Conservation (phyloP, 2,329 filamentous ascomycete genomes). For the Colletotrichum sp. region DNA sequence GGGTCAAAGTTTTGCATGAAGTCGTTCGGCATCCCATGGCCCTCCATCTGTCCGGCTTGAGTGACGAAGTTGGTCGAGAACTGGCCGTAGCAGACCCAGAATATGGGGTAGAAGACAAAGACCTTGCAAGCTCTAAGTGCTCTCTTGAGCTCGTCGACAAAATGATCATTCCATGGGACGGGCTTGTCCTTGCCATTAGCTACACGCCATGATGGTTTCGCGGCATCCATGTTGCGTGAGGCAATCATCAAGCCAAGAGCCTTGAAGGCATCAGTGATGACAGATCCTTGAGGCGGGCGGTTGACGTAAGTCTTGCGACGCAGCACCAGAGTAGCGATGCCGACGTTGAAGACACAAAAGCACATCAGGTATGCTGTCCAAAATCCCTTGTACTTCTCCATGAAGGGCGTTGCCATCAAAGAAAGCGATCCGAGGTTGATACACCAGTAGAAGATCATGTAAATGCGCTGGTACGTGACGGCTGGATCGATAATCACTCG, state of each 20-base stretch:
- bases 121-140: slow-evolving; percentile 71
- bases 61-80: slow-evolving; percentile 71
- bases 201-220: slow-evolving; percentile 70
- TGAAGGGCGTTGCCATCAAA: slow-evolving; percentile 68
- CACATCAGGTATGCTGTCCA: slow-evolving; percentile 66
- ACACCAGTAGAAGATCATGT: slow-evolving; percentile 72
- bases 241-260: slow-evolving; percentile 43
- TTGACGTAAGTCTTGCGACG: slow-evolving; percentile 52
- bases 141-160: slow-evolving; percentile 75
- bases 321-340: slow-evolving; percentile 42
- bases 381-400: slow-evolving; percentile 72
- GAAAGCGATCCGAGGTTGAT: slow-evolving; percentile 67
- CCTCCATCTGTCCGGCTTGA: slow-evolving; percentile 61
- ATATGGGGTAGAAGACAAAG: slow-evolving; percentile 70
- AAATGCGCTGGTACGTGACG: slow-evolving; percentile 70
- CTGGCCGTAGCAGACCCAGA: slow-evolving; percentile 73
- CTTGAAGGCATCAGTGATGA: slow-evolving; percentile 69
- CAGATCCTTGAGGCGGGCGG: slow-evolving; percentile 62
- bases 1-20: slow-evolving; percentile 73
- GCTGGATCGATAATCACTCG: slow-evolving; percentile 71
- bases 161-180: slow-evolving; percentile 70
- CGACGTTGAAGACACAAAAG: slow-evolving; percentile 63
- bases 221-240: slow-evolving; percentile 55
- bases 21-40: slow-evolving; percentile 73
- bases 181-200: slow-evolving; percentile 47